Evolutionary conservation across 1,139 yeast species (phyloP), one percentile per base, ranked within the genome.

Genomic region (Hansenula anomala): DNA sequence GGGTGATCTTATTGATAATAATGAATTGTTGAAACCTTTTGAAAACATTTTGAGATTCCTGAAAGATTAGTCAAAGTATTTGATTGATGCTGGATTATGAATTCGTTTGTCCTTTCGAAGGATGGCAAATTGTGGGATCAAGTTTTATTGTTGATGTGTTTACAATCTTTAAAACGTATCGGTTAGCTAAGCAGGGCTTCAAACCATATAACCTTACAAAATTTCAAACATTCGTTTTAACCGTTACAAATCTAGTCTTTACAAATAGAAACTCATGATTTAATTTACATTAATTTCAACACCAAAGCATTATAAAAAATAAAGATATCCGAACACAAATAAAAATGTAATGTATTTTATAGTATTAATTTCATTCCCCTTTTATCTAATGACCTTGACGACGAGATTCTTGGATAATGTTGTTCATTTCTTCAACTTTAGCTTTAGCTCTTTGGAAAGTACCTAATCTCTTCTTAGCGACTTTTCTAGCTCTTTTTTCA

Each of bases 401-500:
- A 83, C 97, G 89, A 67, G 97, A 80, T 77, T 92, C 96, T 71
- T 96, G 89, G 73, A 94, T 92, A 78, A 92, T 80, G 70, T 78
- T 73, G 82, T 79, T 87, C 92, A 94, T 86, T 76, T 90, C 96
- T 78, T 94, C 98, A 72, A 92, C 95, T 89, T 94, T 94, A 71
- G 87, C 94, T 84, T 88, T 87, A 66, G 98, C 97, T 84, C 99
- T 94, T 80, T 83, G 85, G 85, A 90, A 95, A 64, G 98, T 89
- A 76, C 99, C 99, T 71, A 94, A 88, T 92, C 96, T 92, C 96
- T 88, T 92, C 94, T 94, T 94, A 60, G 97, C 97, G 69, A 94
- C 90, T 89, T 94, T 94, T 87, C 94, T 88, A 62, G 99, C 98
- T 80, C 98, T 94, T 95, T 94, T 94, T 79, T 94, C 99, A 83